phyloP scores from a whole-genome alignment of 164 flowering plant genomes.

The Warburgia ugandensis region DNA sequence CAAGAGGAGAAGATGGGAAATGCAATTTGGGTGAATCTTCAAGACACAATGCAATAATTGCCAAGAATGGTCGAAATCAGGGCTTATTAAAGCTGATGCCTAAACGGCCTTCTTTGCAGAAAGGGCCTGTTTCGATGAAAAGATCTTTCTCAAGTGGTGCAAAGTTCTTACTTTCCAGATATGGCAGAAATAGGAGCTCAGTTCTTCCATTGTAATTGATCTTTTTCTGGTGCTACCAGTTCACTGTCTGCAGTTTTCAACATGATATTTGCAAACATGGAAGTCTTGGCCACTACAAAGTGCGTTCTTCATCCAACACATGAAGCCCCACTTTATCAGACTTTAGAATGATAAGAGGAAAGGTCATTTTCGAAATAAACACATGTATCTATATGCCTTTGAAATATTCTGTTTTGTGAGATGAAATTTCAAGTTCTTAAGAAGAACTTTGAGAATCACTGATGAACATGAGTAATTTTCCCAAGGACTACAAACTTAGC shows the following conservation, averaged over 20 bases:
- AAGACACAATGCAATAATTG: conserved; percentile 1
- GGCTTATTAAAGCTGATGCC: conserved; percentile 26
- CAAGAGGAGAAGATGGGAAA: neutral
- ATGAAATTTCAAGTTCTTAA: too few species aligned
- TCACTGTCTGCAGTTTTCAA: neutral
- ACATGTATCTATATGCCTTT: too few species aligned
- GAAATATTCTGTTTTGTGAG: too few species aligned
- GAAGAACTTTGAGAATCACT: too few species aligned
- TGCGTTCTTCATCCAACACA: too few species aligned
- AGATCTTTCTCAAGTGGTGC: conserved; percentile 40
- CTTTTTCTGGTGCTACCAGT: conserved; percentile 2
- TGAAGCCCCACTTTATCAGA: too few species aligned
- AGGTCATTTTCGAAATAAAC: too few species aligned
- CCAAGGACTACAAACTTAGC: too few species aligned
- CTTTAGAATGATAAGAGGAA: too few species aligned
- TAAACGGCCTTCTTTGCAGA: conserved; percentile 20
- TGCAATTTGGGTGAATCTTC: neutral
- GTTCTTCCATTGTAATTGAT: conserved; percentile 30
- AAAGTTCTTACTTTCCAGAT: conserved; percentile 25
- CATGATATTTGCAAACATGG: conserved; percentile 6
- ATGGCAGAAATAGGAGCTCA: conserved; percentile 28
- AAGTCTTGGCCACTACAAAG: too few species aligned
- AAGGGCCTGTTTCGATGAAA: conserved; percentile 40
- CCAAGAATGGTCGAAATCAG: conserved; percentile 15
- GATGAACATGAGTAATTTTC: too few species aligned